phyloP scores from a whole-genome alignment of 202 grass and related monocot species.

The Setaria italica region DNA sequence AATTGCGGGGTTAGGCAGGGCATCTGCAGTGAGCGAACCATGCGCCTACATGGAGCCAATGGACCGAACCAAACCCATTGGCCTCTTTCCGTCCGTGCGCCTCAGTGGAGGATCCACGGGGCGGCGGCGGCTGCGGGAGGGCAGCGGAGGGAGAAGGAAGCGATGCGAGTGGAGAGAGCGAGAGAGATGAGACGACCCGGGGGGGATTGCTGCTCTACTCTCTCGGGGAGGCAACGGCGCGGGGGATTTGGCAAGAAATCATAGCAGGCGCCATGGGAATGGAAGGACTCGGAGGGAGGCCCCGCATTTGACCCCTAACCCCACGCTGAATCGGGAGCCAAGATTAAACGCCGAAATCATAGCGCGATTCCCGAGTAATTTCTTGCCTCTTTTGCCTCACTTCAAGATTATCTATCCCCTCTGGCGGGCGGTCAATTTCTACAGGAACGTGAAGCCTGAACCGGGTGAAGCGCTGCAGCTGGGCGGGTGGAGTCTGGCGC shows the following conservation, averaged over 20 bases:
- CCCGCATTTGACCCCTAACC: conserved; percentile 16
- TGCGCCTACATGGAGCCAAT: neutral
- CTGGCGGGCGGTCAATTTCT: neutral
- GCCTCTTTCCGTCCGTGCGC: neutral
- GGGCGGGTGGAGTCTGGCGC: conserved; percentile 24
- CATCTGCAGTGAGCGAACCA: neutral
- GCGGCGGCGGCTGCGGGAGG: neutral
- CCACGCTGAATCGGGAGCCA: conserved; percentile 9
- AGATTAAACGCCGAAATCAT: neutral
- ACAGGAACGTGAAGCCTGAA: neutral
- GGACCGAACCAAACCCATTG: neutral
- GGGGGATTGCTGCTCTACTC: neutral
- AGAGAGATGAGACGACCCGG: neutral
- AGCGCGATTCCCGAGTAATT: neutral
- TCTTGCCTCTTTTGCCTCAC: neutral
- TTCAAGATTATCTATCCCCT: neutral
- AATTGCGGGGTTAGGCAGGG: conserved; percentile 42
- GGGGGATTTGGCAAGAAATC: conserved; percentile 33
- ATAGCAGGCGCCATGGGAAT: conserved; percentile 29
- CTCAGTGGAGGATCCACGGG: neutral
- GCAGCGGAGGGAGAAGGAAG: neutral
- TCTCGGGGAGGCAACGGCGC: conserved; percentile 16
- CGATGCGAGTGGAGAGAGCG: neutral
- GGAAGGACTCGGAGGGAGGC: conserved; percentile 6
- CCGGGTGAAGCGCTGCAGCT: neutral